Evolutionary conservation across 257 asterid genomes (phyloP).

Genomic region (Echites panduratus): DNA sequence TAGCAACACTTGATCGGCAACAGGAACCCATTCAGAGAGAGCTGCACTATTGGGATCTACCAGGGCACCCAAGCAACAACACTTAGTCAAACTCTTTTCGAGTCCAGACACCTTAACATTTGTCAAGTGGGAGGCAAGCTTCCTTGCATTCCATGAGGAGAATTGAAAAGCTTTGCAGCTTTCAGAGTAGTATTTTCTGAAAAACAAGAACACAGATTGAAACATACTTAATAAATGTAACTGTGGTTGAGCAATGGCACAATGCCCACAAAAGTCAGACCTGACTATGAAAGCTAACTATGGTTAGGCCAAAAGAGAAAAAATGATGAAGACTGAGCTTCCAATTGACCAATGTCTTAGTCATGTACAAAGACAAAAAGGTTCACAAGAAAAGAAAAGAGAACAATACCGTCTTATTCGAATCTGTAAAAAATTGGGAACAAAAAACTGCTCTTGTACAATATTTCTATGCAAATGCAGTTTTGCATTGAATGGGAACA

Average conservation of each 20-base stretch:
- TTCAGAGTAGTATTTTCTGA: slow-evolving; percentile 36
- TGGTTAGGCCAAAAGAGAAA: not conserved
- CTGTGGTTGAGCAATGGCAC: not conserved
- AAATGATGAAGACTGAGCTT: not conserved
- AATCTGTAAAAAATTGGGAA: slow-evolving; percentile 27
- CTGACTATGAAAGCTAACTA: not conserved
- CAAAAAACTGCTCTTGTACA: slow-evolving; percentile 24
- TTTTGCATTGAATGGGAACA: slow-evolving; percentile 40
- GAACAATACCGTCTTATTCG: slow-evolving; percentile 39
- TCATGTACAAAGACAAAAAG: not conserved
- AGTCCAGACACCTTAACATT: slow-evolving; percentile 21
- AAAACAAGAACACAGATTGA: slow-evolving; percentile 4
- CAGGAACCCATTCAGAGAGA: slow-evolving; percentile 55
- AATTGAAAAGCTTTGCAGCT: slow-evolving; percentile 21
- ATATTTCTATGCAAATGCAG: slow-evolving; percentile 36
- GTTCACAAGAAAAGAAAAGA: not conserved
- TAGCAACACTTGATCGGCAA: slow-evolving; percentile 67
- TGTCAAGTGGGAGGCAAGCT: slow-evolving; percentile 25
- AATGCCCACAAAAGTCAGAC: not conserved
- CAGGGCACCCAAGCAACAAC: slow-evolving; percentile 48
- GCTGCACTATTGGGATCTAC: slow-evolving; percentile 41
- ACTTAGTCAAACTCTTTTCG: slow-evolving; percentile 27
- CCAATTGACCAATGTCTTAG: not conserved
- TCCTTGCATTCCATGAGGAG: slow-evolving; percentile 26
- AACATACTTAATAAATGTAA: not conserved